phyloP scores from a whole-genome alignment of 192 early-diverging fungal species.

The Allomyces macrogynus region DNA sequence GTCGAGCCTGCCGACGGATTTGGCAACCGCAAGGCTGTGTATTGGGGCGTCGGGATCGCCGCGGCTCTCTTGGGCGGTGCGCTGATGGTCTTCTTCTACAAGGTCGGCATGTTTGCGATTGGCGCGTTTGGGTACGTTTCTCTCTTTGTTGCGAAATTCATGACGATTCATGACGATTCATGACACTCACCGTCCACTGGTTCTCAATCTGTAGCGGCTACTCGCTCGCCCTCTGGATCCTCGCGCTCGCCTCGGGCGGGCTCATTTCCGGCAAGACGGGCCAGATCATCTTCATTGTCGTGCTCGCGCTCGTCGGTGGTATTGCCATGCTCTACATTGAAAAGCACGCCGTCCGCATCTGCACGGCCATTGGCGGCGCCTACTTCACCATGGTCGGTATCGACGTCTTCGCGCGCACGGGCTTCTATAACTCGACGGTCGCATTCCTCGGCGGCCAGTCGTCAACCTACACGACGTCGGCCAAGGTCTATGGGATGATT shows the following conservation, averaged over 20 bases:
- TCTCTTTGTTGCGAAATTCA: neutral
- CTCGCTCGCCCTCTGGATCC: slow-evolving; percentile 46
- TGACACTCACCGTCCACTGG: neutral
- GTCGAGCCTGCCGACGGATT: slow-evolving; percentile 19
- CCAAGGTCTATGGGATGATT: slow-evolving; percentile 48
- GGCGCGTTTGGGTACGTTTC: slow-evolving; percentile 34
- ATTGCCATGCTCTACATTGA: slow-evolving; percentile 40
- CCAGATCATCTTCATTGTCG: slow-evolving; percentile 48
- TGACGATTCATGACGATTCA: no score
- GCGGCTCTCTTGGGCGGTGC: slow-evolving; percentile 45
- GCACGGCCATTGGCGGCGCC: slow-evolving; percentile 55
- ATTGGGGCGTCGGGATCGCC: slow-evolving; percentile 34
- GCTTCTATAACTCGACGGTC: slow-evolving; percentile 38
- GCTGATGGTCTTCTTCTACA: slow-evolving; percentile 42
- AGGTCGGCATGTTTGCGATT: slow-evolving; percentile 48
- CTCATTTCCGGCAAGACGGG: slow-evolving; percentile 40
- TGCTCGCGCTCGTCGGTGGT: slow-evolving; percentile 34
- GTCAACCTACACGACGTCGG: slow-evolving; percentile 22
- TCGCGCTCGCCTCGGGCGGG: slow-evolving; percentile 36
- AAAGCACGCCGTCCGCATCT: slow-evolving; percentile 41
- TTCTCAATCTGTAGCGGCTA: slow-evolving; percentile 26
- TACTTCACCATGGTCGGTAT: slow-evolving; percentile 60
- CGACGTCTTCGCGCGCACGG: slow-evolving; percentile 61
- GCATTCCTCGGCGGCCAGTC: slow-evolving; percentile 23
- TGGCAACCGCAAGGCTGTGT: slow-evolving; percentile 16